phyloP scores from a whole-genome alignment of 805 yeast species.

The Candida ipomoeae region DNA sequence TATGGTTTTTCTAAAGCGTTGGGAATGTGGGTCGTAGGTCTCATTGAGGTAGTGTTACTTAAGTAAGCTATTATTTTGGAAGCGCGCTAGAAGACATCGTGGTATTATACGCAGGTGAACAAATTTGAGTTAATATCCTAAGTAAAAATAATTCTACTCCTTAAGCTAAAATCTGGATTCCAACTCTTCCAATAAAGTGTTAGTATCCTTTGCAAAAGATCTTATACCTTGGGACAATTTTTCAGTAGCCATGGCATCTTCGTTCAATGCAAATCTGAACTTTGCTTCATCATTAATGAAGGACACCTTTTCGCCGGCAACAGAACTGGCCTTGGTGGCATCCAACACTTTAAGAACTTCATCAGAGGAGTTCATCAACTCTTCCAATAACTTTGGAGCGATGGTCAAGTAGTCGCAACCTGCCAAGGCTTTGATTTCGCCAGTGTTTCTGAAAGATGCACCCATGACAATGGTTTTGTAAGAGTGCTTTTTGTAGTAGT shows the following conservation, averaged over 20 bases:
- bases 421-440: conserved; percentile 93
- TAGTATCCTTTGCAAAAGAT: conserved; percentile 91
- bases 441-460: conserved; percentile 97
- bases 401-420: conserved; percentile 97
- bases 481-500: conserved; percentile 96
- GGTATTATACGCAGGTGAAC: neutral
- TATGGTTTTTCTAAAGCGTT: conserved; percentile 50
- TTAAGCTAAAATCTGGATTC: conserved; percentile 47
- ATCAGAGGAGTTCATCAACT: conserved; percentile 72
- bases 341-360: conserved; percentile 80
- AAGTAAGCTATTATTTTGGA: too few species aligned
- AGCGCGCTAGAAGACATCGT: neutral
- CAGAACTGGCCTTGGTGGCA: conserved; percentile 49
- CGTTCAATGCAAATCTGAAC: conserved; percentile 89
- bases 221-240: conserved; percentile 98
- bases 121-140: neutral
- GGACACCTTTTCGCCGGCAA: conserved; percentile 57
- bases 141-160: neutral
- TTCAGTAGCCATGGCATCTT: conserved; percentile 98
- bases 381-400: conserved; percentile 87
- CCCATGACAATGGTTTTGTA: conserved; percentile 99
- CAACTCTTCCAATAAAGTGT: conserved; percentile 65
- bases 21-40: conserved; percentile 42
- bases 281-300: conserved; percentile 80
- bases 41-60: conserved; percentile 17